phyloP scores from a whole-genome alignment of 768 basidiomycete genomes.

The Pleurotus sapidus region DNA sequence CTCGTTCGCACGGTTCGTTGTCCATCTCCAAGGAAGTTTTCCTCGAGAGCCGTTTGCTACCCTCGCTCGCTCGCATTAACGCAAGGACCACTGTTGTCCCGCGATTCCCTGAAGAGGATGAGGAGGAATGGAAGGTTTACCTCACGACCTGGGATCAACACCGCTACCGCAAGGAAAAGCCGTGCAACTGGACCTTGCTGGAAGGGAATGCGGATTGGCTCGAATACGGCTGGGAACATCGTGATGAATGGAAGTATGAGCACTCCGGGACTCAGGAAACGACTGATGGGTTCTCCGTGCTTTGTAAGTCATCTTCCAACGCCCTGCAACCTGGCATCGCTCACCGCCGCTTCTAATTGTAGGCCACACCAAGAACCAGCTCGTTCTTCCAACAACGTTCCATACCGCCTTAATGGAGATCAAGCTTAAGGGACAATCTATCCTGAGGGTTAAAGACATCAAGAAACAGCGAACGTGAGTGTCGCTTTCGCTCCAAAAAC shows the following conservation, averaged over 20 bases:
- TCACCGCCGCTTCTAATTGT: not conserved
- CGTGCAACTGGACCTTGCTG: slow-evolving; percentile 10
- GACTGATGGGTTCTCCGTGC: slow-evolving; percentile 1
- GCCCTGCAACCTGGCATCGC: not conserved
- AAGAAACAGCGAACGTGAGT: slow-evolving; percentile 6
- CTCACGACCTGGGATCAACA: slow-evolving; percentile 13
- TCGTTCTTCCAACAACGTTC: slow-evolving; percentile 9
- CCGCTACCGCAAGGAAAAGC: slow-evolving; percentile 5
- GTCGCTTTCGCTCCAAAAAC: not conserved
- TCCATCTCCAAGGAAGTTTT: slow-evolving; percentile 11
- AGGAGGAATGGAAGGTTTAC: slow-evolving; percentile 13
- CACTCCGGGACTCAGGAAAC: slow-evolving; percentile 7
- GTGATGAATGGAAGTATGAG: slow-evolving; percentile 14
- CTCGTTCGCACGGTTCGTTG: slow-evolving; percentile 12
- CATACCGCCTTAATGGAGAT: slow-evolving; percentile 7
- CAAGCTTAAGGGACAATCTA: slow-evolving; percentile 10
- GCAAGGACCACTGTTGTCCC: slow-evolving; percentile 11
- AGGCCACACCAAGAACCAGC: slow-evolving; percentile 13
- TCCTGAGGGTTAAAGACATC: slow-evolving; percentile 5
- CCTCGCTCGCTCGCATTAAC: slow-evolving; percentile 10
- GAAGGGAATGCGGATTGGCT: slow-evolving; percentile 8
- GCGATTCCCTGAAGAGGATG: slow-evolving; percentile 12
- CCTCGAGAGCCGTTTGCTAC: slow-evolving; percentile 14
- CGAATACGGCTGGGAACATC: slow-evolving; percentile 9
- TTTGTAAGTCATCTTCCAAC: not conserved